Percentiles rank a stretch among this genome's conserved stretches.
Evolutionary conservation across 2,329 filamentous ascomycete species (phyloP).

Genomic region (Pyrenophora seminiperda): DNA sequence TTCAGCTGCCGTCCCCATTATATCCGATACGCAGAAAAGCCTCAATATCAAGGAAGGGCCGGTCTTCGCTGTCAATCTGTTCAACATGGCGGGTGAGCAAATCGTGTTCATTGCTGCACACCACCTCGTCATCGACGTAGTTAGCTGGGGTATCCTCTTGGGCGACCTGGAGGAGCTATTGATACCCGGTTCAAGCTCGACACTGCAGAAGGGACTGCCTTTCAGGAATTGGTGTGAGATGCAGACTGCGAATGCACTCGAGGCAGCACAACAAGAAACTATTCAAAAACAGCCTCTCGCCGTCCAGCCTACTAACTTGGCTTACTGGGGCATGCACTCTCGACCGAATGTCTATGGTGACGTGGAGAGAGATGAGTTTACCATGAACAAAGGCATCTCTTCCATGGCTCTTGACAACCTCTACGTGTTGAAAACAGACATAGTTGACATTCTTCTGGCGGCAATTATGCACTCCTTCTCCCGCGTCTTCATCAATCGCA

Average conservation of each 20-base stretch:
- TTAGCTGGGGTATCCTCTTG: constrained; percentile 42
- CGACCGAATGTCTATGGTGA: constrained; percentile 39
- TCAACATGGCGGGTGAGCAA: constrained; percentile 27
- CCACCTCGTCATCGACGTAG: constrained; percentile 43
- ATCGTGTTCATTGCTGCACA: constrained; percentile 39
- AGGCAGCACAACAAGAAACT: constrained; percentile 13
- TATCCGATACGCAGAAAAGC: constrained; percentile 32
- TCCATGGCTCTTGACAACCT: constrained; percentile 36
- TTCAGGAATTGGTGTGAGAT: constrained; percentile 41
- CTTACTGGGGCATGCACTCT: constrained; percentile 41
- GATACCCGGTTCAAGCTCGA: constrained; percentile 11
- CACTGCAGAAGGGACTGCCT: constrained; percentile 29
- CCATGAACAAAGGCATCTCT: constrained; percentile 26
- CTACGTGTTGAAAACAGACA: constrained; percentile 57
- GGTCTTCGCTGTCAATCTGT: constrained; percentile 35
- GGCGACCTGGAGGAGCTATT: constrained; percentile 41
- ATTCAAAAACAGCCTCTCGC: constrained; percentile 16
- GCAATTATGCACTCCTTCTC: constrained; percentile 62
- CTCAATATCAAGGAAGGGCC: constrained; percentile 39
- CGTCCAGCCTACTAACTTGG: constrained; percentile 28
- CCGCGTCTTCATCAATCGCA: constrained; percentile 60
- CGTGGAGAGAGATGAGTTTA: constrained; percentile 36
- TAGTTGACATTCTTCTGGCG: constrained; percentile 60
- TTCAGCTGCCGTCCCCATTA: constrained; percentile 18
- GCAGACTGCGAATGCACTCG: constrained; percentile 27